Conservation (phyloP, 352 stramenopile genomes). For the Globisporangium nunn region DNA sequence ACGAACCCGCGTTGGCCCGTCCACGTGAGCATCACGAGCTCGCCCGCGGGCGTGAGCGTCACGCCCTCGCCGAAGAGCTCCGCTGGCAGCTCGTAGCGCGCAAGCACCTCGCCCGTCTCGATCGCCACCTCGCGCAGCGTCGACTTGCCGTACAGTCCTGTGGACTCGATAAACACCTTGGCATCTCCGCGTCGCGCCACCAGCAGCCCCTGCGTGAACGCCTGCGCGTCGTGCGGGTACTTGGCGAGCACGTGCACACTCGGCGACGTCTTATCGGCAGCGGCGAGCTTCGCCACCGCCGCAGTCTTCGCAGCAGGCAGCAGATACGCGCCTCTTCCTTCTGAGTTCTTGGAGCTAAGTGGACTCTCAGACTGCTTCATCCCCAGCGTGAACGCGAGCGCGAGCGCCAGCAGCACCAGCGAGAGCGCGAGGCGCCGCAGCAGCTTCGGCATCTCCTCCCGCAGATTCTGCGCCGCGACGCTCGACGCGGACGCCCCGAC, state of each 20-base stretch:
- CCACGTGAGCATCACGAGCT: conserved; percentile 91
- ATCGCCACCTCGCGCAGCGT: conserved; percentile 85
- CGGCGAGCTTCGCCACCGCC: no score
- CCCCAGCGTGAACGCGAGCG: not conserved
- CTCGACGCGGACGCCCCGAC: not conserved
- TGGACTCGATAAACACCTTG: conserved; percentile 91
- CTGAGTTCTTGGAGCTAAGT: not conserved
- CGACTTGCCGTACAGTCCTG: conserved; percentile 85
- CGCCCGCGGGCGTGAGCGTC: conserved; percentile 50
- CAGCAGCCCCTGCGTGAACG: conserved; percentile 86
- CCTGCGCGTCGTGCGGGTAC: conserved; percentile 72
- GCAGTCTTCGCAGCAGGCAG: conserved; percentile 15
- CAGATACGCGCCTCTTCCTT: not conserved
- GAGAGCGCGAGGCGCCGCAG: conserved; percentile 25
- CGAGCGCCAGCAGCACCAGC: conserved; percentile 18
- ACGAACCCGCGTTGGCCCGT: conserved; percentile 84
- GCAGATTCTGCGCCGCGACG: conserved; percentile 9
- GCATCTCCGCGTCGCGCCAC: conserved; percentile 36
- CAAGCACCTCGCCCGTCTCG: conserved; percentile 68
- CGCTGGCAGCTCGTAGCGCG: conserved; percentile 41
- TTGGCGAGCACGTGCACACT: conserved; percentile 49
- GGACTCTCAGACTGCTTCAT: not conserved
- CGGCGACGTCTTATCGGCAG: not conserved
- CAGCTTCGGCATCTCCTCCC: conserved; percentile 22
- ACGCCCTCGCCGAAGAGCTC: conserved; percentile 91